Base-by-base conservation (phyloP, 2,329 filamentous ascomycete species). In the Penicillium sp. region DNA sequence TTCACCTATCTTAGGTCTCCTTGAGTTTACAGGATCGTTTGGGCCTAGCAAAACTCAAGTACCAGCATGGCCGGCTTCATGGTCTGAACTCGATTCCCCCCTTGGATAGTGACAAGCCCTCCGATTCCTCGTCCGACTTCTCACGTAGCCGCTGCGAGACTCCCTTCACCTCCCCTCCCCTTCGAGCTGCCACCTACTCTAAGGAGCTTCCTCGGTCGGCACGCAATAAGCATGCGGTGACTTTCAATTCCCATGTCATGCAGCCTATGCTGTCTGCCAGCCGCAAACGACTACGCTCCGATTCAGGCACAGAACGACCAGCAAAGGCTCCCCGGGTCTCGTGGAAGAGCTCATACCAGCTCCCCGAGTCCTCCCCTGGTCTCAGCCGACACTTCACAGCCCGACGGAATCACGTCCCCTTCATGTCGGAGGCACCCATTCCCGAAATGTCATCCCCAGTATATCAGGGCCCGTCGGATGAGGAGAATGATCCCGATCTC, bases 1-100 rank as follows among this genome's bases (percentile, higher is more conserved):
- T 26, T 46, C 8, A 18, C 48, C 17, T 27, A 5, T 21, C 65
- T 49, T 69, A 97, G 94, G 96, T 99, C 79, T 94, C 92, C 64
- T 84, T 93, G 70, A 89, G 89, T 67, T 81, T 99, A 49, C 91
- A 97, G 77, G 91, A 96, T 78, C 90, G 93, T 58, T 85, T 99
- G 54, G 93, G 94, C 52, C 85, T 97, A 59, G 94, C 94, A 70
- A 94, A 95, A 74, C 94, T 97, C 83, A 97, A 97, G 78, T 91
- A 94, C 62, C 91, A 95, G 75, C 89, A 96, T 77, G 92, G 92
- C 70, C 95, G 91, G 87, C 89, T 97, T 75, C 90, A 94, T 73
- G 83, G 96, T 13, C 53, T 68, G 43, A 70, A 90, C 81, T 93
- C 68, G 84, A 91, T 68, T 84, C 93, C 74, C 80, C 79, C 59